These are phyloP conservation scores for Serpula lacrymans DNA, from an alignment of 768 basidiomycete species.

Conservation along the genomic window DNA sequence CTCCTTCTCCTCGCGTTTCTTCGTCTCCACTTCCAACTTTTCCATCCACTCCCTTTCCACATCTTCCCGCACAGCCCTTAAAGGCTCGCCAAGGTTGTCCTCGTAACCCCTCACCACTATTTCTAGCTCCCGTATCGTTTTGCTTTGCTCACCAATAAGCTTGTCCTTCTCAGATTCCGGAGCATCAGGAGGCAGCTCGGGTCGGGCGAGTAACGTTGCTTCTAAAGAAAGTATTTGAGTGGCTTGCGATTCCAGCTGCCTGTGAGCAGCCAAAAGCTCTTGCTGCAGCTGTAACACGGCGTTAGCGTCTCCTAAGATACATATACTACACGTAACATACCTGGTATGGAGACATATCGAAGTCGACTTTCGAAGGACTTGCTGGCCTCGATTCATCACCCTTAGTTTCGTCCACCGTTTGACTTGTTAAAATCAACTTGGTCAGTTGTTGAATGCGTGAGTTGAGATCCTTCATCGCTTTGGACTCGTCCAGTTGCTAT, in stretches of 20 bases:
- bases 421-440: slow-evolving; percentile 82
- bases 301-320: too few relatives aligned
- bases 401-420: slow-evolving; percentile 68
- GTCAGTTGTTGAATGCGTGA: slow-evolving; percentile 77
- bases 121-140: slow-evolving; percentile 78
- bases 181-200: slow-evolving; percentile 60
- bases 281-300: slow-evolving; percentile 68
- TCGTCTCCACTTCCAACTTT: slow-evolving; percentile 55
- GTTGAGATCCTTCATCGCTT: slow-evolving; percentile 82
- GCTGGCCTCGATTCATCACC: slow-evolving; percentile 72
- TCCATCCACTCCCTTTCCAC: slow-evolving; percentile 71
- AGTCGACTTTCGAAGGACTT: slow-evolving; percentile 87
- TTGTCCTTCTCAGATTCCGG: slow-evolving; percentile 73
- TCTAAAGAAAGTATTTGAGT: slow-evolving; percentile 84
- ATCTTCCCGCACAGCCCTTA: slow-evolving; percentile 64
- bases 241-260: slow-evolving; percentile 76
- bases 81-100: slow-evolving; percentile 66
- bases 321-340: slow-evolving; percentile 29
- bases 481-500: slow-evolving; percentile 81
- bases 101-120: slow-evolving; percentile 68
- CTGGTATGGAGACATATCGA: slow-evolving; percentile 86
- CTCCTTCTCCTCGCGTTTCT: slow-evolving; percentile 64
- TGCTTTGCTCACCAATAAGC: slow-evolving; percentile 66
- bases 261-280: slow-evolving; percentile 75
- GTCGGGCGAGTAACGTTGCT: slow-evolving; percentile 68